phyloP scores from a whole-genome alignment of 2,329 filamentous ascomycete species.

The Fusarium sp. region DNA sequence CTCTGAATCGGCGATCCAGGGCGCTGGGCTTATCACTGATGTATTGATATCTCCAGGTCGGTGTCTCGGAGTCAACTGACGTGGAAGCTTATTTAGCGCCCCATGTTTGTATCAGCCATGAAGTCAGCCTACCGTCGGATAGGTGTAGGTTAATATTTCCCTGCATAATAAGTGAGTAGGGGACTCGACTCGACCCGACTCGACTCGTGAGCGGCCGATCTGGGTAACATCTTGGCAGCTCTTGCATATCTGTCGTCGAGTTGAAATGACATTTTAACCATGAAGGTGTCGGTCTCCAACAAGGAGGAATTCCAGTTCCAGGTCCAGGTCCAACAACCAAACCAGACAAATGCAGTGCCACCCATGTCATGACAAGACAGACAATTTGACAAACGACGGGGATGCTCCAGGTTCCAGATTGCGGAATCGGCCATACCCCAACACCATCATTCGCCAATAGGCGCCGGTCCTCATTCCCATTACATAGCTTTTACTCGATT shows the following conservation, averaged over 20 bases:
- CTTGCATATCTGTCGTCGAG: constrained; percentile 20
- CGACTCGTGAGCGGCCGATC: constrained; percentile 21
- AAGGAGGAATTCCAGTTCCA: neutral
- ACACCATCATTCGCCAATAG: constrained; percentile 41
- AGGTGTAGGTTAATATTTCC: constrained; percentile 16
- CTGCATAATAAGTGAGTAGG: constrained; percentile 19
- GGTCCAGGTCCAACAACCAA: neutral
- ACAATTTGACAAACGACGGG: constrained; percentile 11
- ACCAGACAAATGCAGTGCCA: constrained; percentile 24
- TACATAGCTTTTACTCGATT: constrained; percentile 47
- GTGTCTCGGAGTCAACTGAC: constrained; percentile 32
- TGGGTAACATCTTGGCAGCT: constrained; percentile 18
- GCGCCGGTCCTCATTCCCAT: constrained; percentile 39
- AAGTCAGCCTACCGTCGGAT: constrained; percentile 13
- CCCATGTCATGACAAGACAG: constrained; percentile 31
- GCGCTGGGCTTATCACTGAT: constrained; percentile 34
- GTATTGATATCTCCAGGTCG: constrained; percentile 21
- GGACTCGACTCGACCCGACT: constrained; percentile 9
- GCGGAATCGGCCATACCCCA: constrained; percentile 34
- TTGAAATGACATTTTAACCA: constrained; percentile 7
- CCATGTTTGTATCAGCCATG: constrained; percentile 17
- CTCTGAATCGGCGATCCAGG: constrained; percentile 38
- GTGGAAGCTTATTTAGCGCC: constrained; percentile 27
- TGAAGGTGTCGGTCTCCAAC: constrained; percentile 10
- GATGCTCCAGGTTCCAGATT: constrained; percentile 30